A percentile compares a stretch with the other conserved stretches of the same genome.
phyloP scores from a whole-genome alignment of 257 asterid species.

The Nicotiana tomentosiformis region DNA sequence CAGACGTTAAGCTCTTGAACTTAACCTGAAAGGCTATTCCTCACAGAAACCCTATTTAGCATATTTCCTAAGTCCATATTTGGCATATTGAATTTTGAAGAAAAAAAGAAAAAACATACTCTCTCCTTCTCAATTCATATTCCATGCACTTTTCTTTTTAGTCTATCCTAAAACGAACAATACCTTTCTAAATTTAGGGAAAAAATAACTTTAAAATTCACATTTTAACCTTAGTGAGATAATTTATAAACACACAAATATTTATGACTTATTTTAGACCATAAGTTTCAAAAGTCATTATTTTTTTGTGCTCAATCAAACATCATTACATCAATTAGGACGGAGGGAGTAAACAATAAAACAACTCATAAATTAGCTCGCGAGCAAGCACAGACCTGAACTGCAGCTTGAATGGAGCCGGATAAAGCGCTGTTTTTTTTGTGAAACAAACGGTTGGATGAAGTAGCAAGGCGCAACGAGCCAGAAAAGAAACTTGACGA shows the following conservation, averaged over 20 bases:
- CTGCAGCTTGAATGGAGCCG: constrained; percentile 49
- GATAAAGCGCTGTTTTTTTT: constrained; percentile 20
- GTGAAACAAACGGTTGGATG: constrained; percentile 18
- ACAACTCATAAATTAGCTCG: not conserved
- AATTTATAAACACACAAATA: no score
- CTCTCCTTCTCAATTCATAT: no score
- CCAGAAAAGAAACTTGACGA: constrained; percentile 48
- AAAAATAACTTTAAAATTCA: no score
- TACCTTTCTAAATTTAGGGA: no score
- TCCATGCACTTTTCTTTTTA: no score
- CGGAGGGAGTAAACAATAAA: not conserved
- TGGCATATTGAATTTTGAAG: not conserved
- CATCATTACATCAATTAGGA: no score
- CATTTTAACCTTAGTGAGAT: no score
- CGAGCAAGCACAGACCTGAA: constrained; percentile 38
- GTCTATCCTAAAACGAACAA: no score
- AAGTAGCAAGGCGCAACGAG: constrained; percentile 32
- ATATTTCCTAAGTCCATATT: not conserved
- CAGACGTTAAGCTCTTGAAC: not conserved
- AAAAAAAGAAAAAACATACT: not conserved
- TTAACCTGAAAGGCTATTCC: not conserved
- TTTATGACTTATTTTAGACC: no score
- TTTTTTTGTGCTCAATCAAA: no score
- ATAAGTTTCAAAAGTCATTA: no score
- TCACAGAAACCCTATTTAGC: not conserved